Conservation (phyloP, 306 rosid genomes). For the Cyclanthera cordifolia region DNA sequence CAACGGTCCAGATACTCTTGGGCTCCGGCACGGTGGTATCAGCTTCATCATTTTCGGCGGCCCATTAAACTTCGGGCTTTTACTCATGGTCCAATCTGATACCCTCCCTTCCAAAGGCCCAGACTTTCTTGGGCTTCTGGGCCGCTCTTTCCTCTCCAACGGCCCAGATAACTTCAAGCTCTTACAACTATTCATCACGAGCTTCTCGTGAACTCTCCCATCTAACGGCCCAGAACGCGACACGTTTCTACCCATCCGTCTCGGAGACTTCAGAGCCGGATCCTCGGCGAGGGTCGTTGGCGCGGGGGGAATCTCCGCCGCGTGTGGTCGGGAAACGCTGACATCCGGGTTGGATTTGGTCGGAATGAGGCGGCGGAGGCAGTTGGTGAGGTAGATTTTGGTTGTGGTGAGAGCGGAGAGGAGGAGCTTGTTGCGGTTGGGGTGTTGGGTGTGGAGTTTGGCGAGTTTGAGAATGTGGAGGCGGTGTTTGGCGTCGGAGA, state of each 20-base stretch:
- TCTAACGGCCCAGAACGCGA: slow-evolving; percentile 77
- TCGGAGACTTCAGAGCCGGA: slow-evolving; percentile 17
- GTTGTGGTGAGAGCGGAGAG: slow-evolving; percentile 30
- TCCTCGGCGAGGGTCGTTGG: slow-evolving; percentile 27
- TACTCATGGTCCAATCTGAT: slow-evolving; percentile 5
- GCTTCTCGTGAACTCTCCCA: slow-evolving; percentile 25
- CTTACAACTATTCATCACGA: slow-evolving; percentile 10
- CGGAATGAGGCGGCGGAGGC: too few relatives aligned
- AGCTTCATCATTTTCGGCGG: slow-evolving; percentile 15
- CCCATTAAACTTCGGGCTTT: slow-evolving; percentile 21
- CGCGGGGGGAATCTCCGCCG: slow-evolving; percentile 11
- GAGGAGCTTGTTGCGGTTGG: slow-evolving; percentile 16
- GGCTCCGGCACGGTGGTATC: slow-evolving; percentile 24
- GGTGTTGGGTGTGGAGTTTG: slow-evolving; percentile 24
- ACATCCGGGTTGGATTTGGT: slow-evolving; percentile 4
- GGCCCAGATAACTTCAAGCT: slow-evolving; percentile 50
- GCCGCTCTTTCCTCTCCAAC: slow-evolving; percentile 27
- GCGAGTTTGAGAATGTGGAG: slow-evolving; percentile 81
- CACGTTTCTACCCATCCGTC: slow-evolving; percentile 15
- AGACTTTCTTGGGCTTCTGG: slow-evolving; percentile 25
- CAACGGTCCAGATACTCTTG: slow-evolving; percentile 18
- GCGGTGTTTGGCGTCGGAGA: slow-evolving; percentile 77
- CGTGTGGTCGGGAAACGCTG: neutral
- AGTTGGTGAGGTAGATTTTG: slow-evolving; percentile 45
- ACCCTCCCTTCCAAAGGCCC: slow-evolving; percentile 28